Base-by-base conservation (phyloP, 352 stramenopile genomes). In the Pythium phragmiticola region DNA sequence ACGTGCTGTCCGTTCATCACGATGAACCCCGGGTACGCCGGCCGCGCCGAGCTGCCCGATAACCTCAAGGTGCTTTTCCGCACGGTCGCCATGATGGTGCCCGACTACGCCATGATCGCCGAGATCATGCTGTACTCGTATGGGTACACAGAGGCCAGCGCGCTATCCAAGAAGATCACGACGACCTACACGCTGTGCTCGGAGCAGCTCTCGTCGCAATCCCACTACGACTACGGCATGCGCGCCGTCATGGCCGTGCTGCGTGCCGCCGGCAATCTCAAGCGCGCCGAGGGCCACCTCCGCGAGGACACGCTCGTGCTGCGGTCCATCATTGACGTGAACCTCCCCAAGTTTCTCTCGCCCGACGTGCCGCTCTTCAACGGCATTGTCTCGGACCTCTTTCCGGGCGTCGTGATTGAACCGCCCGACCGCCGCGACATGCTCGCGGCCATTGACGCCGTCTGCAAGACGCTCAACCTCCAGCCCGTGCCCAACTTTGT, bases 281-380 rank as follows among this genome's bases (percentile, higher is more conserved):
- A 98, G 66, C 87, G 93, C 13, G 87, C 91, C 7, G 89, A 97
- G 48, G 87, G 84, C 3, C 83, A 98, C 26, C 94, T 98, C 69
- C 80, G 94, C 34, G 95, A 98, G 64, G 92, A 98, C 43, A 85
- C 98, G 4, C 70, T 98, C 14, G 72, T 98, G 17, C 66, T 98
- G 17, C 78, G 93, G 11, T 90, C 93, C 2, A 85, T 98, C 36
- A 96, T 98, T 58, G 95, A 98, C 60, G 95, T 98, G 8, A 98
- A 98, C 65, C 70, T 98, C 34, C 90, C 95, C 0, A 98, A 98
- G 59, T 98, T 98, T 69, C 63, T 98, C 13, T 89, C 84, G 2
- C 93, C 96, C 43, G 95, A 98, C 72, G 96, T 98, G 45, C 91
- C 91, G n/a, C 75, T 98, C 5, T 98, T 98, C 69, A 95, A 96